Evolutionary conservation across 2,329 filamentous ascomycete species (phyloP), one percentile per base, ranked within the genome.

Genomic region (Colletotrichum gloeosporioides): DNA sequence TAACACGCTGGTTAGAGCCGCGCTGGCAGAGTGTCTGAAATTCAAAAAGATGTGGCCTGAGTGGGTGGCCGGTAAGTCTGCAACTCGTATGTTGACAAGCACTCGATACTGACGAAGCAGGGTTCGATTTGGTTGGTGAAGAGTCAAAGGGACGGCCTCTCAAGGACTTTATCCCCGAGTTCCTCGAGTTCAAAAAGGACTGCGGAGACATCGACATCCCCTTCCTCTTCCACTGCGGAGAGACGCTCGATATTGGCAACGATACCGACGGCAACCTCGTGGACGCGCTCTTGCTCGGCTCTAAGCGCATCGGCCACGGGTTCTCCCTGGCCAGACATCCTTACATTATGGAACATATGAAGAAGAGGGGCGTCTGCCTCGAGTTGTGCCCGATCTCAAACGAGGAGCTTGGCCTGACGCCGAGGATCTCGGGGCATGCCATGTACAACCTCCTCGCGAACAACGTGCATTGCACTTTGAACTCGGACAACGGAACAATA

Each of bases 351-450:
- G 86, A 92, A 77, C 85, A 89, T 66, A 94, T 95, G 89, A 92
- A 90, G 82, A 84, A 87, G 74, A 86, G 87, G n/a, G 87, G 88
- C 12, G 90, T 95, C 39, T 95, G 93, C 78, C 87, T 96, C n/a
- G 94, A 96, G 85, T 86, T 94, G 2, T 95, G 94, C 79, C 94
- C 94, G 1, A 95, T 95, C 66, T 95, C 93, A 1, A 96, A 95
- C 80, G 94, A 96, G 86, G 87, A 95, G 1, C 85, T 95, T 22
- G 93, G 94, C 39, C 87, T 96, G 22, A 94, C 93, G 67, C 89
- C 92, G 10, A 89, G 91, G 62, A 89, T 92, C 73, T 89, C 89
- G 49, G 92, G 93, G 15, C 94, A 95, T 80, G 85, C 92, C 18
- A 91, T 93, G 82, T 94, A 95, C 53, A 87, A 89, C 77, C 85